These are phyloP conservation scores for Clonostachys byssicola DNA, from an alignment of 2,329 filamentous ascomycete genomes.

Conservation along the genomic window DNA sequence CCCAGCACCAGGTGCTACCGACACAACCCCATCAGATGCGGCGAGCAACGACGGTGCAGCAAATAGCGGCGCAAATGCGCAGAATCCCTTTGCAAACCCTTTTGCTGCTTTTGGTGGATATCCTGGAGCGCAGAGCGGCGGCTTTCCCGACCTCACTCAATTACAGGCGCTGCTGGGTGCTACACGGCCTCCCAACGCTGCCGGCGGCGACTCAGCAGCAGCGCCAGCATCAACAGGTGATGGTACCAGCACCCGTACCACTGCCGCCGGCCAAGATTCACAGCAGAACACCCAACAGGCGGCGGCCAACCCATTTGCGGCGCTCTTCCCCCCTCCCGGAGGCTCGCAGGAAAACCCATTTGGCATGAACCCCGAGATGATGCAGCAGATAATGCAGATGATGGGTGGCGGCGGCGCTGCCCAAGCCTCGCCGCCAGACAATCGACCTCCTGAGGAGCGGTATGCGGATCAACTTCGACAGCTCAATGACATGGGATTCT, in stretches of 20 bases:
- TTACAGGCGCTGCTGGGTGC: slow-evolving; percentile 3
- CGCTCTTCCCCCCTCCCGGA: slow-evolving; percentile 44
- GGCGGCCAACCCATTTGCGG: slow-evolving; percentile 60
- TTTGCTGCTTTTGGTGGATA: slow-evolving; percentile 18
- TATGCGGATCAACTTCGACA: slow-evolving; percentile 89
- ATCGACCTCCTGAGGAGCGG: slow-evolving; percentile 84
- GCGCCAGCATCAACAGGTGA: not conserved
- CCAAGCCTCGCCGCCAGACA: slow-evolving; percentile 55
- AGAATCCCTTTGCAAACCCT: slow-evolving; percentile 38
- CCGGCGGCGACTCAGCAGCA: not conserved
- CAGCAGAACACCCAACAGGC: slow-evolving; percentile 10
- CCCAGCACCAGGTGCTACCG: slow-evolving; percentile 86
- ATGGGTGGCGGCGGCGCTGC: slow-evolving; percentile 23
- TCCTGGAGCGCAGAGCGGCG: slow-evolving; percentile 9
- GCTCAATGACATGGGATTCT: slow-evolving; percentile 98
- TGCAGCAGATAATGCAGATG: slow-evolving; percentile 50
- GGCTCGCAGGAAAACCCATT: slow-evolving; percentile 15
- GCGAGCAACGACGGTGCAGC: slow-evolving; percentile 18
- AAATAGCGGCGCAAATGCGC: slow-evolving; percentile 19
- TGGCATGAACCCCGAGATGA: slow-evolving; percentile 48
- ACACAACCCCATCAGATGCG: slow-evolving; percentile 66
- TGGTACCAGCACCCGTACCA: not conserved
- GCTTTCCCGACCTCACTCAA: slow-evolving; percentile 1
- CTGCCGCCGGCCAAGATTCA: slow-evolving; percentile 3
- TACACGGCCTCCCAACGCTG: not conserved